These are phyloP conservation scores for Aspergillus clavatus DNA, from an alignment of 2,329 filamentous ascomycete species.

Conservation along the genomic window DNA sequence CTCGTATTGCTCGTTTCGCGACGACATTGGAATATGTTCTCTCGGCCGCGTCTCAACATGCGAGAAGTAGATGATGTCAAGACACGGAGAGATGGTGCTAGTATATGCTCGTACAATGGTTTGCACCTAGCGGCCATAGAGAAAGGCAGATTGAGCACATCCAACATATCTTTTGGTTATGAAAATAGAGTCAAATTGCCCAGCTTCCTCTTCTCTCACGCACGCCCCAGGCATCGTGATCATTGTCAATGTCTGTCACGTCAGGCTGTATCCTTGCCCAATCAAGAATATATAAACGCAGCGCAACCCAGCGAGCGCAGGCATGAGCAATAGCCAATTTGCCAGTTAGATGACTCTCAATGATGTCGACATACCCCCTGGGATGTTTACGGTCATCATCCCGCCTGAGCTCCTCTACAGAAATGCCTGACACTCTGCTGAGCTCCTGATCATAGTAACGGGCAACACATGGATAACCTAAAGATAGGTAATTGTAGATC, in stretches of 20 bases:
- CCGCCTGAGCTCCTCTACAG: slow-evolving; percentile 62
- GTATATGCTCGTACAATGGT: too few relatives aligned
- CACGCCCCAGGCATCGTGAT: slow-evolving; percentile 63
- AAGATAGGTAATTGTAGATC: slow-evolving; percentile 92
- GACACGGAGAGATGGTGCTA: too few relatives aligned
- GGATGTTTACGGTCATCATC: slow-evolving; percentile 64
- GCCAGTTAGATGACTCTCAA: slow-evolving; percentile 38
- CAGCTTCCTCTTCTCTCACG: slow-evolving; percentile 57
- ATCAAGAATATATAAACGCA: slow-evolving; percentile 77
- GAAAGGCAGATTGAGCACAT: too few relatives aligned
- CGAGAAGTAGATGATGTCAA: too few relatives aligned
- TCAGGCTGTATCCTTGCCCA: slow-evolving; percentile 85
- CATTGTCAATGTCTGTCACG: slow-evolving; percentile 53
- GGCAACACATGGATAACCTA: slow-evolving; percentile 85
- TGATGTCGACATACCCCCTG: slow-evolving; percentile 66
- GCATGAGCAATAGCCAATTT: slow-evolving; percentile 45
- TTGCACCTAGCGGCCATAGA: too few relatives aligned
- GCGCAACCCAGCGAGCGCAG: slow-evolving; percentile 76
- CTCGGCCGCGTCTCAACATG: too few relatives aligned
- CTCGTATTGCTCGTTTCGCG: too few relatives aligned
- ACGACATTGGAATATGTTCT: too few relatives aligned
- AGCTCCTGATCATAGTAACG: slow-evolving; percentile 80
- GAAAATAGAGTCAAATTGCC: too few relatives aligned
- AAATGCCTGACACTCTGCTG: slow-evolving; percentile 69
- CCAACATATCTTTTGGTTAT: too few relatives aligned